Percentiles rank a stretch among this genome's conserved stretches.
These are phyloP conservation scores for Colletotrichum sp. DNA, from an alignment of 2,329 filamentous ascomycete genomes.

Conservation along the genomic window DNA sequence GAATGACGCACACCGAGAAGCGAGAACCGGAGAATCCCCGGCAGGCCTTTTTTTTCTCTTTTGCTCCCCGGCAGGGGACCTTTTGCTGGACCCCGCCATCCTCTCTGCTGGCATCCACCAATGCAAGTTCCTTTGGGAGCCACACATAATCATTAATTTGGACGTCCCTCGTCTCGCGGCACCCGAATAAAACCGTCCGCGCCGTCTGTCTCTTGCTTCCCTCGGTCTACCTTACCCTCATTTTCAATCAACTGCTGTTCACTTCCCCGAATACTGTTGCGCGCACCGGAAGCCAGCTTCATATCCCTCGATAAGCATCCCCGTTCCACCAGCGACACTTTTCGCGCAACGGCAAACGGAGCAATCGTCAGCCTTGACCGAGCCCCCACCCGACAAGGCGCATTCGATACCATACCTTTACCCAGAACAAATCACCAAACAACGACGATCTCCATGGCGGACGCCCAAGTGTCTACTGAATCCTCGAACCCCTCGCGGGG, in stretches of 20 bases:
- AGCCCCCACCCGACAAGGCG: background rate
- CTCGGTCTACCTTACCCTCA: background rate
- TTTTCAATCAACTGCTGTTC: background rate
- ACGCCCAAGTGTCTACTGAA: background rate
- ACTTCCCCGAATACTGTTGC: background rate
- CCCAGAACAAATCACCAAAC: too few relatives aligned
- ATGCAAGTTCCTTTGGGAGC: slow-evolving; percentile 5
- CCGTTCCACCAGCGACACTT: background rate
- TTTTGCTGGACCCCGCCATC: background rate
- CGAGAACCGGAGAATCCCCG: slow-evolving; percentile 7
- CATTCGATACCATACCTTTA: background rate
- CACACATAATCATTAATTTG: slow-evolving; percentile 20
- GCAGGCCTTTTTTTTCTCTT: background rate
- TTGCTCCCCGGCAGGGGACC: background rate
- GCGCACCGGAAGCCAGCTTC: background rate
- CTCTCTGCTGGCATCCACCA: slow-evolving; percentile 2
- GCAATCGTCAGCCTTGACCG: background rate
- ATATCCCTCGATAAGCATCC: background rate
- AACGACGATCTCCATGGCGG: background rate
- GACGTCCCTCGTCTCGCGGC: slow-evolving; percentile 8
- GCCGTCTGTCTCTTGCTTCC: background rate
- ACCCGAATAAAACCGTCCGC: background rate
- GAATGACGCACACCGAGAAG: slow-evolving; percentile 17
- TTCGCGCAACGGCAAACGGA: background rate
- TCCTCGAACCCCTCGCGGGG: slow-evolving; percentile 14